phyloP scores from a whole-genome alignment of 208 protist species.

The Trypanosomatidae sp. region DNA sequence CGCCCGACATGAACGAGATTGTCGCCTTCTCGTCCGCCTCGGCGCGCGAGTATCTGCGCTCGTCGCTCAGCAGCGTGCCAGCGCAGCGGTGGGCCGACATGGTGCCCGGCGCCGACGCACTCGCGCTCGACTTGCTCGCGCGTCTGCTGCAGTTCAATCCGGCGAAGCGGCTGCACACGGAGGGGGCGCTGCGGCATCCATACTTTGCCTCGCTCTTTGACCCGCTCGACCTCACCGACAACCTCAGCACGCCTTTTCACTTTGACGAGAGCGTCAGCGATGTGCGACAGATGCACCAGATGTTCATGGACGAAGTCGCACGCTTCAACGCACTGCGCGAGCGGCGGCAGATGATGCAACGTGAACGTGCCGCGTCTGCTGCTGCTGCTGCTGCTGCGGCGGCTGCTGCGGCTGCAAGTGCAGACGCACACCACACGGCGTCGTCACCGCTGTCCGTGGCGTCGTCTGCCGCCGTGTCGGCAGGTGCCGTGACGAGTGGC shows the following conservation, averaged over 20 bases:
- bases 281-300: constrained; percentile 51
- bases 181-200: constrained; percentile 80
- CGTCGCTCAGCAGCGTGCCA: constrained; percentile 49
- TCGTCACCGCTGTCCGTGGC: too few species aligned
- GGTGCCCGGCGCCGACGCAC: constrained; percentile 45
- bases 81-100: constrained; percentile 35
- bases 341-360: constrained; percentile 24
- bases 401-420: background rate
- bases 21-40: constrained; percentile 71
- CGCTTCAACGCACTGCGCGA: constrained; percentile 51
- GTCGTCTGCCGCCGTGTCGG: too few species aligned
- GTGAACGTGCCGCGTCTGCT: constrained; percentile 27
- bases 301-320: constrained; percentile 55
- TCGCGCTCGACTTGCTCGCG: constrained; percentile 67
- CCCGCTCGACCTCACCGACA: constrained; percentile 59
- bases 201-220: constrained; percentile 79
- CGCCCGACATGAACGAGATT: constrained; percentile 84
- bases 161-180: constrained; percentile 54
- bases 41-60: constrained; percentile 74
- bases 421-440: too few species aligned
- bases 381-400: constrained; percentile 1
- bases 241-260: constrained; percentile 67
- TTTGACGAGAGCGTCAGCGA: constrained; percentile 61
- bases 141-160: constrained; percentile 83
- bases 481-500: too few species aligned